Evolutionary conservation across 768 basidiomycete species (phyloP).

Genomic region (Lentinula lateritia): DNA sequence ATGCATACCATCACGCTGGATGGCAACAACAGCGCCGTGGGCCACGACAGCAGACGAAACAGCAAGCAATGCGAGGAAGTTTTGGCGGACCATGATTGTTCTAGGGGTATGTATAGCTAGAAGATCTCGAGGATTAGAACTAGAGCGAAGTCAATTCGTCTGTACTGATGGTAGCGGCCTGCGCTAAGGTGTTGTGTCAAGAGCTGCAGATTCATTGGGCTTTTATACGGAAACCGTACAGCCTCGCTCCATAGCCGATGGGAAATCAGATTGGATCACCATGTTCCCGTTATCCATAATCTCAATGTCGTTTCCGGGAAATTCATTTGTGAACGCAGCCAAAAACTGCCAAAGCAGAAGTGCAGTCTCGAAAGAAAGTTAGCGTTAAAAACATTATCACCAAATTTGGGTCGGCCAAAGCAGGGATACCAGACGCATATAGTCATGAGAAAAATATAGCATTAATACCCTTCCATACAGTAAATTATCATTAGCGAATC

Average conservation of each 20-base stretch:
- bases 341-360: too few species aligned
- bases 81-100: not conserved
- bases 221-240: not conserved
- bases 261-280: not conserved
- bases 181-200: not conserved
- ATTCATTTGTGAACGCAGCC: too few species aligned
- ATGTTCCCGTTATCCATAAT: too few species aligned
- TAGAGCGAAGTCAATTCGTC: slow-evolving; percentile 2
- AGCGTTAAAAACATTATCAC: not conserved
- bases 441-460: not conserved
- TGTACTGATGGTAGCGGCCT: not conserved
- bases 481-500: not conserved
- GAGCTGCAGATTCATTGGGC: not conserved
- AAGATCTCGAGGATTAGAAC: not conserved
- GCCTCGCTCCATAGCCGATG: not conserved
- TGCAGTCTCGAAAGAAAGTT: too few species aligned
- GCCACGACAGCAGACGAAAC: not conserved
- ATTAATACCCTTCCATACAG: not conserved
- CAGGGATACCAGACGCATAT: not conserved
- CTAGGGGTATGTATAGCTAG: not conserved
- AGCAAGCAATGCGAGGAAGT: not conserved
- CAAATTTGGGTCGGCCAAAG: not conserved
- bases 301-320: not conserved
- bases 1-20: not conserved
- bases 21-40: not conserved